phyloP scores from a whole-genome alignment of 2,329 filamentous ascomycete species.

The Pseudogymnoascus sp. region DNA sequence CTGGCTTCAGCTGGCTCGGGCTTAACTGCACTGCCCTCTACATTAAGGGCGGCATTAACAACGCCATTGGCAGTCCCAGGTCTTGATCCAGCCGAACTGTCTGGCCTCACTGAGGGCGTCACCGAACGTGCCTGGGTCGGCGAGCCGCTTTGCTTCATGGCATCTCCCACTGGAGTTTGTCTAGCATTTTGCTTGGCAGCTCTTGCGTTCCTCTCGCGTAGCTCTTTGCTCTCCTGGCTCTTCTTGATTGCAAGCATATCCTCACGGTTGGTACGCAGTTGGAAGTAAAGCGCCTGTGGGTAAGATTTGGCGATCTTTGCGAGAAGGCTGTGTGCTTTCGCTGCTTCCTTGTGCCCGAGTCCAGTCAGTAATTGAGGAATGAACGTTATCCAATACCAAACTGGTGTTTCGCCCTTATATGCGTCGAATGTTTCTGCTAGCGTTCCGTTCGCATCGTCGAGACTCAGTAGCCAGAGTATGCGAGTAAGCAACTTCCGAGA shows the following conservation, averaged over 20 bases:
- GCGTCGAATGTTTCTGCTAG: slow-evolving; percentile 85
- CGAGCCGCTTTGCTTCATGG: slow-evolving; percentile 27
- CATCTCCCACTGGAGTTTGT: slow-evolving; percentile 16
- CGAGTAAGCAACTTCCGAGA: slow-evolving; percentile 88
- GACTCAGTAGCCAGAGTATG: slow-evolving; percentile 89
- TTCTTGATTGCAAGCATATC: slow-evolving; percentile 93
- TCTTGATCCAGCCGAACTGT: slow-evolving; percentile 28
- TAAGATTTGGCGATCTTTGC: slow-evolving; percentile 93
- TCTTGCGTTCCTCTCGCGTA: slow-evolving; percentile 29
- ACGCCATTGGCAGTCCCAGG: slow-evolving; percentile 40
- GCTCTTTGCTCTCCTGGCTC: slow-evolving; percentile 70
- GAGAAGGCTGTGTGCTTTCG: slow-evolving; percentile 77
- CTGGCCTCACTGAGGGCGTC: slow-evolving; percentile 20
- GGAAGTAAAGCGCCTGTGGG: slow-evolving; percentile 92
- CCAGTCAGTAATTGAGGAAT: slow-evolving; percentile 94
- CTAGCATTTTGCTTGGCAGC: slow-evolving; percentile 34
- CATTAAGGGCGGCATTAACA: slow-evolving; percentile 18
- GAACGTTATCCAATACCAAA: slow-evolving; percentile 99
- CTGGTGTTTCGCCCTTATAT: slow-evolving; percentile 93
- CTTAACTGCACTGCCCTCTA: slow-evolving; percentile 19
- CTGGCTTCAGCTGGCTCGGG: slow-evolving; percentile 23
- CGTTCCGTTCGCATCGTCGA: slow-evolving; percentile 80
- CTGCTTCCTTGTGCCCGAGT: slow-evolving; percentile 83
- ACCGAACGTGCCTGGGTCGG: slow-evolving; percentile 25
- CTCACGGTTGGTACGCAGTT: slow-evolving; percentile 85